Percentiles rank a stretch among this genome's conserved stretches.
Evolutionary conservation across 2,329 filamentous ascomycete species (phyloP).

Genomic region (Xylariaceae sp.): DNA sequence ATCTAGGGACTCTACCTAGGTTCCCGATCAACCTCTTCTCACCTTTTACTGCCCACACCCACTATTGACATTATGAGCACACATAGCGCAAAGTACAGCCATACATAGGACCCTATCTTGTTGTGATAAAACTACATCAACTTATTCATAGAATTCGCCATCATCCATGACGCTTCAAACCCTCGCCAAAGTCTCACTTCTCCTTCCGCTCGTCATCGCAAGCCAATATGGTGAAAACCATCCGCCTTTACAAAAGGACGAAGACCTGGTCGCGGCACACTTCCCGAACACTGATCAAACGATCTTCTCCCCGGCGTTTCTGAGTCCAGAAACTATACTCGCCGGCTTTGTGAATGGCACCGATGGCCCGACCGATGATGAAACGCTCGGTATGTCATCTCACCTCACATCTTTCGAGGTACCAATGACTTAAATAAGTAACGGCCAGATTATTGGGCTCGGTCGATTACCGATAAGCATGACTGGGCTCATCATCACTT

Average conservation of each 20-base stretch:
- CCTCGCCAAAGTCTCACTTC: constrained; percentile 1
- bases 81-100: no score
- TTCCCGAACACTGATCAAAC: constrained; percentile 29
- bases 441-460: constrained; percentile 26
- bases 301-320: constrained; percentile 29
- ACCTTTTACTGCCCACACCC: no score
- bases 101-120: background rate
- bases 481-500: constrained; percentile 28
- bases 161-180: constrained; percentile 6
- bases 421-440: background rate
- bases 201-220: constrained; percentile 11
- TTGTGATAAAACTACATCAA: background rate
- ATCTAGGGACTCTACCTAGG: no score
- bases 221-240: constrained; percentile 27
- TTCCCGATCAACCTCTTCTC: no score
- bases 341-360: constrained; percentile 27
- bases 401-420: background rate
- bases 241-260: constrained; percentile 24
- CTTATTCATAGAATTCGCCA: background rate
- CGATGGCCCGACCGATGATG: constrained; percentile 29
- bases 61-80: no score
- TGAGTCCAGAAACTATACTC: constrained; percentile 21
- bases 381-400: constrained; percentile 25
- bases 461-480: constrained; percentile 25
- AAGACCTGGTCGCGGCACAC: constrained; percentile 27